phyloP scores from a whole-genome alignment of 2,329 filamentous ascomycete species.

The Venturia carpophila region DNA sequence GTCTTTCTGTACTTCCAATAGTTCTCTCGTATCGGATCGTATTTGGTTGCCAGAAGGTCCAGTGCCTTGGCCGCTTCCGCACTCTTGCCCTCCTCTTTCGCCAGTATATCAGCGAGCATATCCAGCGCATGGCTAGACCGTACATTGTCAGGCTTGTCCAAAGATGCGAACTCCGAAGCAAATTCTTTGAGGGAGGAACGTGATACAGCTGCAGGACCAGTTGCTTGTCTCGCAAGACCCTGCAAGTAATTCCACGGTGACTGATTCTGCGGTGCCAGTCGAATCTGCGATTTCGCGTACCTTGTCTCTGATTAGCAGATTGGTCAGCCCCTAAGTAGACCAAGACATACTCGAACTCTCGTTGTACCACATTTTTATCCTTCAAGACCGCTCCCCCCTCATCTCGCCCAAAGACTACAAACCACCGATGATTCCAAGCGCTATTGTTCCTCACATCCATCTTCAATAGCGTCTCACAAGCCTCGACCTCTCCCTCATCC shows the following conservation, averaged over 20 bases:
- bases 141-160: slow-evolving; percentile 44
- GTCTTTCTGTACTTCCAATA: slow-evolving; percentile 80
- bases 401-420: slow-evolving; percentile 66
- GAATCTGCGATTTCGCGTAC: slow-evolving; percentile 61
- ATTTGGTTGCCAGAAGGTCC: slow-evolving; percentile 68
- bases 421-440: slow-evolving; percentile 96
- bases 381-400: slow-evolving; percentile 20
- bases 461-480: slow-evolving; percentile 64
- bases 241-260: slow-evolving; percentile 89
- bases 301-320: slow-evolving; percentile 25
- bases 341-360: slow-evolving; percentile 59
- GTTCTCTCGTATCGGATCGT: slow-evolving; percentile 81
- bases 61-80: slow-evolving; percentile 62
- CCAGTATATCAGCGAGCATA: slow-evolving; percentile 61
- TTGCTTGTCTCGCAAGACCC: slow-evolving; percentile 64
- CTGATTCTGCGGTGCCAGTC: slow-evolving; percentile 82
- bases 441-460: slow-evolving; percentile 90
- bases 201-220: slow-evolving; percentile 28
- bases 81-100: slow-evolving; percentile 43
- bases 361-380: slow-evolving; percentile 39
- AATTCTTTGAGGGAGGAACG: slow-evolving; percentile 46
- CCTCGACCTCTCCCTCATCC: slow-evolving; percentile 55
- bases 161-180: slow-evolving; percentile 46
- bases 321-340: neutral
- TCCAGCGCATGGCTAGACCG: slow-evolving; percentile 59